Evolutionary conservation across 2,329 filamentous ascomycete genomes (phyloP).

Genomic region (Penicillium sp.): DNA sequence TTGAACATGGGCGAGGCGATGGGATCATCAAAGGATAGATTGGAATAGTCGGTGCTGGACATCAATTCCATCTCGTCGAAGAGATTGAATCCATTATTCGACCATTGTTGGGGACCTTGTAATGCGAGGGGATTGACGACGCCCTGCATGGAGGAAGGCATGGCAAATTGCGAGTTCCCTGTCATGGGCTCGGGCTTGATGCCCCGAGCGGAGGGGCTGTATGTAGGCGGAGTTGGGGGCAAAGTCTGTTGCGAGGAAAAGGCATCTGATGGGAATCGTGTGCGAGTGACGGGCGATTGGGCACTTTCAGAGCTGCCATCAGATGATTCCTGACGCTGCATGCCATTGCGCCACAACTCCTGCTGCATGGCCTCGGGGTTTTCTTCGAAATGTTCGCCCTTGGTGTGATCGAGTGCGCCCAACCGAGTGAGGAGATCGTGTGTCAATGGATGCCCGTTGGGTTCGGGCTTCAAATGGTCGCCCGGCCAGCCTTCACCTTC

Average conservation of each 20-base stretch:
- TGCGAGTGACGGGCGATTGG: slow-evolving; percentile 38
- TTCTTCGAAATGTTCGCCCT: slow-evolving; percentile 55
- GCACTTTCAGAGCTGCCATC: slow-evolving; percentile 55
- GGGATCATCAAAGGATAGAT: slow-evolving; percentile 31
- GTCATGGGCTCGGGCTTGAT: slow-evolving; percentile 26
- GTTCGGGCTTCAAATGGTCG: slow-evolving; percentile 46
- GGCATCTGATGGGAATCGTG: slow-evolving; percentile 28
- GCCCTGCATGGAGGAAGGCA: slow-evolving; percentile 29
- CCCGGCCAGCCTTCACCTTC: slow-evolving; percentile 54
- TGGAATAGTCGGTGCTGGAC: slow-evolving; percentile 27
- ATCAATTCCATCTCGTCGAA: slow-evolving; percentile 35
- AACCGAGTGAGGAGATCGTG: slow-evolving; percentile 59
- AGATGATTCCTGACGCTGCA: slow-evolving; percentile 50
- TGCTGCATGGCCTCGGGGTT: slow-evolving; percentile 52
- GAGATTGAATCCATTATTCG: slow-evolving; percentile 19
- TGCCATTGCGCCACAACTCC: slow-evolving; percentile 48
- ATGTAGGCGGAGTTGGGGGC: slow-evolving; percentile 39
- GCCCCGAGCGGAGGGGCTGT: slow-evolving; percentile 31
- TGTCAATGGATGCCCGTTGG: slow-evolving; percentile 54
- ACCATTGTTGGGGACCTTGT: slow-evolving; percentile 29
- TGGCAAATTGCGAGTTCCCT: slow-evolving; percentile 14
- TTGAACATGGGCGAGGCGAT: slow-evolving; percentile 34
- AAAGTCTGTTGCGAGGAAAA: slow-evolving; percentile 28
- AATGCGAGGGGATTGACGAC: slow-evolving; percentile 36
- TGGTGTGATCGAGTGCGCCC: slow-evolving; percentile 50